Evolutionary conservation across 2,329 filamentous ascomycete genomes (phyloP).

Genomic region (Xylariaceae sp.): DNA sequence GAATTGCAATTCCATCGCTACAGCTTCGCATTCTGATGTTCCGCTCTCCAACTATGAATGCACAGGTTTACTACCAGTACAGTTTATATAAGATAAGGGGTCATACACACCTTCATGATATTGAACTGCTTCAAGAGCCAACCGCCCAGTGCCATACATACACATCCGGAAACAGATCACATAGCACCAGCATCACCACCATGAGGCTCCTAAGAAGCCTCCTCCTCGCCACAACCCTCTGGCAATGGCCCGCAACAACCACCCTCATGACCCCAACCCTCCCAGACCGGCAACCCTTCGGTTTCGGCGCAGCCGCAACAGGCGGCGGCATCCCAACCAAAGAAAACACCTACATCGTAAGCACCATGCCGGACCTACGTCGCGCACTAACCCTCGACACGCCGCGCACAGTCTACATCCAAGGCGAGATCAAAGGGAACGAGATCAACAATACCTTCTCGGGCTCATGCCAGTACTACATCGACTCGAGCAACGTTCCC

Average conservation of each 20-base stretch:
- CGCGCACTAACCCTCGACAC: constrained; percentile 10
- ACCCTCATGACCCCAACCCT: not conserved
- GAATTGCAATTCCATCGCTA: constrained; percentile 8
- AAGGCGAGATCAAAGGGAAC: constrained; percentile 17
- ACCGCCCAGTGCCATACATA: not conserved
- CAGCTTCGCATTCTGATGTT: constrained; percentile 7
- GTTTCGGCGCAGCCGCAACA: constrained; percentile 17
- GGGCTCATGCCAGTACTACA: constrained; percentile 20
- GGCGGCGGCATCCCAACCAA: constrained; percentile 13
- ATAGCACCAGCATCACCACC: not conserved
- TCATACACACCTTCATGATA: not conserved
- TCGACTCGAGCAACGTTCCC: constrained; percentile 18
- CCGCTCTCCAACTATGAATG: constrained; percentile 6
- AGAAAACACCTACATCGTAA: constrained; percentile 17
- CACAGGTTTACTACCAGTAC: no score
- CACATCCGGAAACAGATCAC: not conserved
- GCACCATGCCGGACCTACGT: constrained; percentile 23
- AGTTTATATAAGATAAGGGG: not conserved
- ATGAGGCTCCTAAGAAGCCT: constrained; percentile 6
- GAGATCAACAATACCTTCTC: constrained; percentile 19
- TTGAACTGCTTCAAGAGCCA: not conserved
- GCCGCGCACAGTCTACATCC: constrained; percentile 20
- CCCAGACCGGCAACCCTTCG: constrained; percentile 21
- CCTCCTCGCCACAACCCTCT: not conserved
- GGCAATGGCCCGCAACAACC: not conserved